Conservation (phyloP, 495 filamentous ascomycete species). For the Daldinia grandis region DNA sequence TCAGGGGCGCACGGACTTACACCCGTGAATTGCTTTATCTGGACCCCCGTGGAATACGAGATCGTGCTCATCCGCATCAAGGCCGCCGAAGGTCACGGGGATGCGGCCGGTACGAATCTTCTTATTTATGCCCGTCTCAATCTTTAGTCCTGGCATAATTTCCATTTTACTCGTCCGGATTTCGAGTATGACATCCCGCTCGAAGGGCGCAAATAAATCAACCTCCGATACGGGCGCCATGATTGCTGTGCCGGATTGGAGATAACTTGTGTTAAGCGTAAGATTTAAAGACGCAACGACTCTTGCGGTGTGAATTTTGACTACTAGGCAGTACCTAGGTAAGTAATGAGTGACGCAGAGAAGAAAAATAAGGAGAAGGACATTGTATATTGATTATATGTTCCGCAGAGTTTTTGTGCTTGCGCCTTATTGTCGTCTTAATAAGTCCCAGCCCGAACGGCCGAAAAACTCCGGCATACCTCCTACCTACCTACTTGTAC, state of each 20-base stretch:
- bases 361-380: neutral
- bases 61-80: conserved; percentile 65
- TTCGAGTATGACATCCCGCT: conserved; percentile 58
- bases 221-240: conserved; percentile 38
- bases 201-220: conserved; percentile 53
- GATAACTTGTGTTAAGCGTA: neutral
- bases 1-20: conserved; percentile 40
- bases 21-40: conserved; percentile 67
- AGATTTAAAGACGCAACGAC: neutral
- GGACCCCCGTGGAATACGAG: conserved; percentile 61
- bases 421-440: neutral
- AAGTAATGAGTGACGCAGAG: neutral
- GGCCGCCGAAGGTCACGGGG: conserved; percentile 54
- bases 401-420: neutral
- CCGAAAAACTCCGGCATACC: neutral
- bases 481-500: too few relatives aligned
- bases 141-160: conserved; percentile 51
- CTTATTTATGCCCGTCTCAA: conserved; percentile 64
- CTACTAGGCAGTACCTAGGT: neutral
- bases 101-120: conserved; percentile 47
- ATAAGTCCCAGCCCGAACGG: neutral
- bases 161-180: conserved; percentile 64
- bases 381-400: neutral
- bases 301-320: neutral
- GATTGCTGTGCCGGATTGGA: neutral